Percentiles rank a stretch among this genome's conserved stretches.
Evolutionary conservation across 2,329 filamentous ascomycete genomes (phyloP).

Genomic region (Coniella lustricola): DNA sequence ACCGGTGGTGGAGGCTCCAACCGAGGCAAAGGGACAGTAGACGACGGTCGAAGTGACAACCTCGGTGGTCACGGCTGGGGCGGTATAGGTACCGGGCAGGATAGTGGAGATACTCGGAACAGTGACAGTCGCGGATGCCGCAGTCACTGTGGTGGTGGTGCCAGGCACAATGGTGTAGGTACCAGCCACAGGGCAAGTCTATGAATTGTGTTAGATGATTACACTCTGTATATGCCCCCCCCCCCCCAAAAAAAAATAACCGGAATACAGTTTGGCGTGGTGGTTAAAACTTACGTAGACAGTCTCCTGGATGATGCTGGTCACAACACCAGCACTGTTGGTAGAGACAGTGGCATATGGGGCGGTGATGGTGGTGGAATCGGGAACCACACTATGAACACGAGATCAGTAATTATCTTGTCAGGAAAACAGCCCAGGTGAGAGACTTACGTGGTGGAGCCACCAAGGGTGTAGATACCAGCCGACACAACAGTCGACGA

Average conservation of each 20-base stretch:
- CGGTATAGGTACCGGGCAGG: constrained; percentile 66
- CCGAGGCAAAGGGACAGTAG: constrained; percentile 60
- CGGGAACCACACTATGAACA: constrained; percentile 43
- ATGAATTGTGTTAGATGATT: neutral
- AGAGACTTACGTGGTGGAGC: constrained; percentile 52
- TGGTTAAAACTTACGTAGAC: constrained; percentile 41
- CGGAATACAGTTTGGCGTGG: neutral
- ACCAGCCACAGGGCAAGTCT: constrained; percentile 61
- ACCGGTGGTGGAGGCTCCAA: constrained; percentile 29
- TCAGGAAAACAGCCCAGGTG: neutral
- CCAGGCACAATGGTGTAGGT: constrained; percentile 66
- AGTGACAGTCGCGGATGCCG: constrained; percentile 47
- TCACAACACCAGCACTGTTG: constrained; percentile 52
- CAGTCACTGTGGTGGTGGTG: constrained; percentile 52
- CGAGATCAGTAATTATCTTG: neutral
- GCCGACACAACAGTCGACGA: constrained; percentile 53
- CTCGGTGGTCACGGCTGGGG: constrained; percentile 59
- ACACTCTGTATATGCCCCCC: no score
- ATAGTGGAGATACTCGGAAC: constrained; percentile 61
- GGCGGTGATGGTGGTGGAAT: constrained; percentile 61
- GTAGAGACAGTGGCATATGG: constrained; percentile 56
- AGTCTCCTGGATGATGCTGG: constrained; percentile 61
- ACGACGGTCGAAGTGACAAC: constrained; percentile 62
- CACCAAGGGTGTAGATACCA: constrained; percentile 63
- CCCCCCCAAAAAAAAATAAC: neutral